Conservation (phyloP, 768 basidiomycete genomes). For the Leccinum sublutescens region DNA sequence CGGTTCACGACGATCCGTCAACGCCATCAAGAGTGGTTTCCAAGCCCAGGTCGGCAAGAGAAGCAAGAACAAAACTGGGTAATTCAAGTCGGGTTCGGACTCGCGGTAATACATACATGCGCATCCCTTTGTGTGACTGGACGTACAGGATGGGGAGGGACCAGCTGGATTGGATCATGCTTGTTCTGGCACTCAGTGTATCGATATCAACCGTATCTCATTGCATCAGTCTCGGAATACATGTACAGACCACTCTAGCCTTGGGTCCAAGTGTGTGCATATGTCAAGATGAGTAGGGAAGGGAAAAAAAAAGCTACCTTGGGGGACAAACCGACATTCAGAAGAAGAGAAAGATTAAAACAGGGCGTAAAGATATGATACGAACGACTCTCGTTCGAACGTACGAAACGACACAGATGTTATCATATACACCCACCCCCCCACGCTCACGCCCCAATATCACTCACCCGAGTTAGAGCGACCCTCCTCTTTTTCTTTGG, state of each 20-base stretch:
- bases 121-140: not conserved
- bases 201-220: conserved; percentile 13
- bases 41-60: conserved; percentile 93
- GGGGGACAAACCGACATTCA: conserved; percentile 10
- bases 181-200: conserved; percentile 8
- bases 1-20: conserved; percentile 87
- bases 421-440: not conserved
- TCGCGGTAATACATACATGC: not conserved
- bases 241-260: conserved; percentile 15
- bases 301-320: not conserved
- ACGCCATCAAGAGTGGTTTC: conserved; percentile 97
- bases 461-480: conserved; percentile 54
- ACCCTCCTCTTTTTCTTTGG: too few relatives aligned
- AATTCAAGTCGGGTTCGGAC: conserved; percentile 9
- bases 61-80: conserved; percentile 78
- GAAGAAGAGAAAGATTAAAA: conserved; percentile 13
- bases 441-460: conserved; percentile 37
- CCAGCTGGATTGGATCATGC: conserved; percentile 1
- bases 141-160: conserved; percentile 1
- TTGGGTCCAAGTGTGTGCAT: conserved; percentile 1
- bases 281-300: conserved; percentile 6
- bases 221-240: conserved; percentile 24
- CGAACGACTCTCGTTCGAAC: not conserved
- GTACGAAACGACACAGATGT: conserved; percentile 6
- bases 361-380: conserved; percentile 11